These are phyloP conservation scores for Pythium utonaiense DNA, from an alignment of 352 stramenopile genomes.

Conservation along the genomic window DNA sequence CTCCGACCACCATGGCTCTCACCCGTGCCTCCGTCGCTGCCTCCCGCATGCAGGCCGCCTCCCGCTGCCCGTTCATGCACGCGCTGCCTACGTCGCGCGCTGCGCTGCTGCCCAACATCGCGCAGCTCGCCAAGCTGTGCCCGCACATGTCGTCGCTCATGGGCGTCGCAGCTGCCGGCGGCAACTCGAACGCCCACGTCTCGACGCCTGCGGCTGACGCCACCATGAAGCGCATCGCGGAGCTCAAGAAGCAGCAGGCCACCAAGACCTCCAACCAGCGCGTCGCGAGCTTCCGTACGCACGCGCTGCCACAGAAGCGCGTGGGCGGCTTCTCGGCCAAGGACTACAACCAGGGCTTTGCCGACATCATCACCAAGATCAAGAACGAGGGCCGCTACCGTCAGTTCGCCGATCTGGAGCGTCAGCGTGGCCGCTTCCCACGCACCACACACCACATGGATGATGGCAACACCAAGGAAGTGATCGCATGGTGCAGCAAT, in stretches of 20 bases:
- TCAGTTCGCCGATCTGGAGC: conserved; percentile 83
- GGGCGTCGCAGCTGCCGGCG: conserved; percentile 44
- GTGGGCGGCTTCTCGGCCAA: conserved; percentile 52
- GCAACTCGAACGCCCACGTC: conserved; percentile 59
- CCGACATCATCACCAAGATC: conserved; percentile 74
- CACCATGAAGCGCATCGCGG: conserved; percentile 66
- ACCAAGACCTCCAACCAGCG: conserved; percentile 37
- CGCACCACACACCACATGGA: conserved; percentile 70
- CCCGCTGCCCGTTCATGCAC: conserved; percentile 84
- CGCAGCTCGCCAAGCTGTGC: conserved; percentile 80
- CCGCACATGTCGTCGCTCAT: conserved; percentile 86
- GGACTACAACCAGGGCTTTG: conserved; percentile 73
- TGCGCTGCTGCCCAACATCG: conserved; percentile 81
- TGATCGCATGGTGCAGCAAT: conserved; percentile 89
- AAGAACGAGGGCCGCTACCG: conserved; percentile 87
- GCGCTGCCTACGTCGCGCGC: conserved; percentile 65
- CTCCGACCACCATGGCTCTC: conserved; percentile 43
- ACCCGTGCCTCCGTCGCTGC: conserved; percentile 66
- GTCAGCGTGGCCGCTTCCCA: conserved; percentile 83
- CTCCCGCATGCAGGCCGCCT: conserved; percentile 64
- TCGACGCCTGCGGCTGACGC: conserved; percentile 50
- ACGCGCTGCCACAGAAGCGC: conserved; percentile 48
- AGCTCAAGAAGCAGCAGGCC: conserved; percentile 66
- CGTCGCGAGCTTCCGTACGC: conserved; percentile 53
- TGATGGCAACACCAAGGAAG: conserved; percentile 70